These are phyloP conservation scores for Mycena vitilis DNA, from an alignment of 768 basidiomycete genomes.

Conservation along the genomic window DNA sequence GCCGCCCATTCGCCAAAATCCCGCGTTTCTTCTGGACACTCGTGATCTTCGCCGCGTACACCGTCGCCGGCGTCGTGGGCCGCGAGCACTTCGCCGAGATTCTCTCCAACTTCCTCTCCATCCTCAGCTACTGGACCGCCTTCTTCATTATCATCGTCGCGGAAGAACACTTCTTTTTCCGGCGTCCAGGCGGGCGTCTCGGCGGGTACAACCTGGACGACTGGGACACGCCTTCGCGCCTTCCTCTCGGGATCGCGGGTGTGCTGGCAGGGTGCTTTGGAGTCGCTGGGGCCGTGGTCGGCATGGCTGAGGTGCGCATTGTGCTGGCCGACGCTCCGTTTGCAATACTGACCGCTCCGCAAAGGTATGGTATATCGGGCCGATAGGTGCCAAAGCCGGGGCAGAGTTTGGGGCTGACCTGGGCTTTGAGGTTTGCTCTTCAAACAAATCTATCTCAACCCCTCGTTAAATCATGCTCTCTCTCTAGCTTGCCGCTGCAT, in stretches of 20 bases:
- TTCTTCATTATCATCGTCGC: constrained; percentile 59
- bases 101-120: constrained; percentile 55
- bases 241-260: constrained; percentile 62
- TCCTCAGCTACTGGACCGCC: constrained; percentile 59
- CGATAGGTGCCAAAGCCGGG: constrained; percentile 56
- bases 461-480: neutral
- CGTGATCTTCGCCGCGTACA: constrained; percentile 52
- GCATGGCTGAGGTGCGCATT: constrained; percentile 58
- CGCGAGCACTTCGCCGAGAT: constrained; percentile 58
- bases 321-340: neutral
- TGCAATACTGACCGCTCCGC: neutral
- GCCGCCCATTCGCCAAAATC: constrained; percentile 54
- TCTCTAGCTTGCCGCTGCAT: constrained; percentile 54
- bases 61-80: constrained; percentile 53
- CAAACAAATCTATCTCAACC: neutral
- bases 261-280: constrained; percentile 60
- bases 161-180: constrained; percentile 61
- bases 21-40: constrained; percentile 61
- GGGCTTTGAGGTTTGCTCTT: constrained; percentile 60
- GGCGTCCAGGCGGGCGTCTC: constrained; percentile 51
- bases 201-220: constrained; percentile 65
- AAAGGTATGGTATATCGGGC: constrained; percentile 62
- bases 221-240: constrained; percentile 57
- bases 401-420: constrained; percentile 60
- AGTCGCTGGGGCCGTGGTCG: constrained; percentile 59